phyloP scores from a whole-genome alignment of 805 yeast species.

The Pichia cabralensis region DNA sequence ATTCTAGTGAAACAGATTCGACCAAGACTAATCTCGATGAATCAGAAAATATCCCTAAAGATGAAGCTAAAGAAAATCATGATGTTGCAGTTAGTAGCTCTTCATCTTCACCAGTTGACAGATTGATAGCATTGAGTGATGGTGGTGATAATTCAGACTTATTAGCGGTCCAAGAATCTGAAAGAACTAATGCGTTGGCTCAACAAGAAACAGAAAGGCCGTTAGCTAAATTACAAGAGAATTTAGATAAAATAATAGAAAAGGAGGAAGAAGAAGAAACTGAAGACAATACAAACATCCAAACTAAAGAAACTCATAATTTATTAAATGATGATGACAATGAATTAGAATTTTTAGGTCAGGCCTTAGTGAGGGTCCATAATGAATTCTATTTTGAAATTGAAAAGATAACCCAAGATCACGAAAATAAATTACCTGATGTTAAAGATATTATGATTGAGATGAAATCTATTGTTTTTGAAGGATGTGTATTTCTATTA shows the following conservation, averaged over 20 bases:
- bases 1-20: background rate
- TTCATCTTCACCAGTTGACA: constrained; percentile 36
- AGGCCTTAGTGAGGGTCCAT: constrained; percentile 57
- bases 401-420: constrained; percentile 20
- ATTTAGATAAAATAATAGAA: constrained; percentile 43
- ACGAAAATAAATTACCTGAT: constrained; percentile 34
- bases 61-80: constrained; percentile 5
- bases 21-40: constrained; percentile 6
- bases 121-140: constrained; percentile 38
- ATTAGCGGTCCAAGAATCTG: constrained; percentile 46
- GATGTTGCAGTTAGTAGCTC: constrained; percentile 1
- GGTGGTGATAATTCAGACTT: constrained; percentile 40
- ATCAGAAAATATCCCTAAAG: background rate
- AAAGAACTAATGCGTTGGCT: constrained; percentile 62
- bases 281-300: constrained; percentile 1
- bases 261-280: constrained; percentile 18
- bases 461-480: constrained; percentile 61
- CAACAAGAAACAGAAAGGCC: constrained; percentile 79
- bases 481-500: constrained; percentile 61
- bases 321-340: constrained; percentile 70
- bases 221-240: constrained; percentile 69
- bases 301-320: constrained; percentile 29
- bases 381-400: constrained; percentile 47
- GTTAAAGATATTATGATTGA: constrained; percentile 61
- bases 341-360: constrained; percentile 57